Evolutionary conservation across 345 rosid species (phyloP), one percentile per base, ranked within the genome.

Genomic region (Salix exigua): DNA sequence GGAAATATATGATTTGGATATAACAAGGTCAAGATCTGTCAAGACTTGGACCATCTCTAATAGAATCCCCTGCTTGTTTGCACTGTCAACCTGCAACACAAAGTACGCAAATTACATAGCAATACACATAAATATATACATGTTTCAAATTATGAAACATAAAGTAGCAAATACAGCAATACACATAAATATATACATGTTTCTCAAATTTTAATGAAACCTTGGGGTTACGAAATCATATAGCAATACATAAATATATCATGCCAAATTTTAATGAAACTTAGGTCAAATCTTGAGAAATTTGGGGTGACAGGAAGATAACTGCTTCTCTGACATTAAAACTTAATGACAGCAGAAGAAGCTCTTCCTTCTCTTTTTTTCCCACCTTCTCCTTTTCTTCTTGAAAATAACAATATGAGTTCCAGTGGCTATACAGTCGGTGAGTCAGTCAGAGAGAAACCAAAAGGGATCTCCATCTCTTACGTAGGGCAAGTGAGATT

Each of bases 11-110:
- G 96, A 91, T 80, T 91, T 95, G 74, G 97, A 93, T 37, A 95
- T 95, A 76, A 93, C 93, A 69, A 95, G 98, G 81, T 95, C 98
- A 10, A 95, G 96, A 81, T 95, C 99, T 61, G 99, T 92, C 81
- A 95, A 83, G 11, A 93, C 93, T 77, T 93, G 99, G 75, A 95
- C 99, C 97, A 95, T 91, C 77, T 91, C 98, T 18, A 95, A 83
- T 66, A 95, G 85, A 70, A 95, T 88, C 81, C 98, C 98, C 51
- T 89, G 85, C 90, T 87, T 91, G 83, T 95, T 95, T 81, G 93
- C 91, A 68, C 99, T 93, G 77, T 93, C 99, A 46, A 93, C 98
- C 99, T 95, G 90, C 66, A 75, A 66, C 70, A 66, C 23, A 66
- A 38, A 17, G 21, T 0, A 18, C 1, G 7, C 8, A 14, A 38